phyloP scores from a whole-genome alignment of 306 rosid species.

The Casuarina equisetifolia region DNA sequence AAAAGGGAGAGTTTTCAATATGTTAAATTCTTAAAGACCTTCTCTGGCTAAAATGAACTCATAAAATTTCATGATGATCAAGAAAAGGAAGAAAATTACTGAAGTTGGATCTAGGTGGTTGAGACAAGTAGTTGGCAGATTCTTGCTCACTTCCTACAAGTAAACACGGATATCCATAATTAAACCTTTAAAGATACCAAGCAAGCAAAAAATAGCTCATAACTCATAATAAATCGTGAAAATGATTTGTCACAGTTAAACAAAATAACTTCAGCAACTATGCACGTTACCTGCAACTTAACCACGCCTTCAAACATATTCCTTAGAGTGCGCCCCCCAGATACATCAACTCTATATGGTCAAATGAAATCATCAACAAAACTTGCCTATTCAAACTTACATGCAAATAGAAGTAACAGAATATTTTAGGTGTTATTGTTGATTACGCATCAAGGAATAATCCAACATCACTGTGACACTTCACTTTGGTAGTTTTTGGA shows the following conservation, averaged over 20 bases:
- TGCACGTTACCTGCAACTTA: conserved; percentile 63
- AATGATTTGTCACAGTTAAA: not conserved
- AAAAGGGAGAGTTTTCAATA: conserved; percentile 19
- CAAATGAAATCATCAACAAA: conserved; percentile 30
- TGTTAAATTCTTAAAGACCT: conserved; percentile 3
- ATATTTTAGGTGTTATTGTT: conserved; percentile 23
- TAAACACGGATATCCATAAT: conserved; percentile 23
- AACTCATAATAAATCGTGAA: not conserved
- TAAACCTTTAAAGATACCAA: conserved; percentile 1
- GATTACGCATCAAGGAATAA: conserved; percentile 77
- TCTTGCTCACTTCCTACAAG: conserved; percentile 65
- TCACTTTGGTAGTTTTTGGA: conserved; percentile 64
- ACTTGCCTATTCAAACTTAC: conserved; percentile 19
- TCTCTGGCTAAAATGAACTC: conserved; percentile 15
- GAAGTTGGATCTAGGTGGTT: conserved; percentile 66
- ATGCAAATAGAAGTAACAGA: conserved; percentile 5
- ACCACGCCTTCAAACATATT: conserved; percentile 77
- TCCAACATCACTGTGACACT: conserved; percentile 89
- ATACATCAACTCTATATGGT: conserved; percentile 66
- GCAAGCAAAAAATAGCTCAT: conserved; percentile 1
- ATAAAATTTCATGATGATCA: conserved; percentile 17
- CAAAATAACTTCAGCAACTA: not conserved
- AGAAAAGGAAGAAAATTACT: conserved; percentile 40
- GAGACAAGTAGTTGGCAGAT: conserved; percentile 67
- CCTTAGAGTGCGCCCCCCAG: conserved; percentile 78